Evolutionary conservation across 208 protist genomes (phyloP), one percentile per base, ranked within the genome.

Genomic region (Trypanosoma scelopori): DNA sequence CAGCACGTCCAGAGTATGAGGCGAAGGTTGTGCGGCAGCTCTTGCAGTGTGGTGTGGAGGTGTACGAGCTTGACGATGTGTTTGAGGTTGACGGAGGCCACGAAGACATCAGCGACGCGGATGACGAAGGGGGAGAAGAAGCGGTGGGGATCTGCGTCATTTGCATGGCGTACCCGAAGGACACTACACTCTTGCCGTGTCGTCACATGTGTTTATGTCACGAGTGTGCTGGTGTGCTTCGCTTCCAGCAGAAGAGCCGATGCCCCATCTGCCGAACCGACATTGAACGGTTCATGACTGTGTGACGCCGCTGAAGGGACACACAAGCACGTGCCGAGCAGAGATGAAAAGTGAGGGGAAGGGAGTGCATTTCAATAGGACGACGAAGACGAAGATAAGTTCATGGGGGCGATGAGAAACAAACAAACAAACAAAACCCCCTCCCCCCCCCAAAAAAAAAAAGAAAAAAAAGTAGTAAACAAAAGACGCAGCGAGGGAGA

Each of bases 121-220:
- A 63, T 1, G 71, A 74, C 4, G 64, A 73, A 6, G 79, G 74
- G 2, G 72, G 79, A 15, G 65, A 76, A 16, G 76, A 82, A 22
- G 80, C 80, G 11, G 58, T 41, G 12, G 62, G 76, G 12, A 30
- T 85, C 51, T 98, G 95, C 60, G 89, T 96, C 0, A 77, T 98
- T 43, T 98, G 95, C 64, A 72, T 98, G 15, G 78, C 74, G 6
- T 94, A 94, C 23, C 59, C 51, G 16, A 80, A 81, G 50, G 78
- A 97, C 68, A 97, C 92, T 9, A 88, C 81, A 11, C 74, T 97
- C n/a, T 71, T 97, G 28, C 95, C 95, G 9, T 98, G 95, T 69
- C 80, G 95, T 0, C 93, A 97, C 61, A 85, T 97, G 86, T 97
- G 92, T 47, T 63, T 97, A 4, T 98, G 95, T 76, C 56, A 79